Conservation (phyloP, 2,329 filamentous ascomycete species). For the Cladosporium sp. region DNA sequence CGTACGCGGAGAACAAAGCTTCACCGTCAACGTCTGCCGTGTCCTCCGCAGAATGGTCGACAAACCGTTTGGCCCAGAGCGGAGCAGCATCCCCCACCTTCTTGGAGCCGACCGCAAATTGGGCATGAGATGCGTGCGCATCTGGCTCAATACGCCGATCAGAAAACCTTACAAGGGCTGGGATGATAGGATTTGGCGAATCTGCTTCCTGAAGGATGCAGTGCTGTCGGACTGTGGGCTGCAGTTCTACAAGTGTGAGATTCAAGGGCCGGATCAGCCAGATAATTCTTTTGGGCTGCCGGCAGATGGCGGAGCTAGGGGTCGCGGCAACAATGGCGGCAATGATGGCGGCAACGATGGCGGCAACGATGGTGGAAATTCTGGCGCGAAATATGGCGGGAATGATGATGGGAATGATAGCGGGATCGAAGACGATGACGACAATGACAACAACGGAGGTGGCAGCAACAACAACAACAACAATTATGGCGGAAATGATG, state of each 20-base stretch:
- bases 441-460: background rate
- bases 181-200: background rate
- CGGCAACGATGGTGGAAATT: too few species aligned
- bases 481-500: background rate
- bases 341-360: too few species aligned
- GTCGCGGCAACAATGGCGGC: too few species aligned
- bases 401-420: background rate
- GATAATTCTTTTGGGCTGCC: too few species aligned
- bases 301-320: too few species aligned
- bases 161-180: background rate
- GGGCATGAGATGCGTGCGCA: background rate
- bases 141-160: background rate
- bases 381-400: background rate
- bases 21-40: background rate
- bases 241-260: background rate
- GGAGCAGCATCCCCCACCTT: too few species aligned
- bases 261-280: background rate
- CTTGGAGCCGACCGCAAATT: background rate
- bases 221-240: background rate
- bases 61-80: background rate
- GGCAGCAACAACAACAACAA: too few species aligned
- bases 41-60: background rate
- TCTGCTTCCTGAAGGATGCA: background rate
- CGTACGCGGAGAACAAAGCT: background rate
- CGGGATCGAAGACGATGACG: background rate